Evolutionary conservation across 2,329 filamentous ascomycete species (phyloP).

Genomic region (Grosmannia clavigera): DNA sequence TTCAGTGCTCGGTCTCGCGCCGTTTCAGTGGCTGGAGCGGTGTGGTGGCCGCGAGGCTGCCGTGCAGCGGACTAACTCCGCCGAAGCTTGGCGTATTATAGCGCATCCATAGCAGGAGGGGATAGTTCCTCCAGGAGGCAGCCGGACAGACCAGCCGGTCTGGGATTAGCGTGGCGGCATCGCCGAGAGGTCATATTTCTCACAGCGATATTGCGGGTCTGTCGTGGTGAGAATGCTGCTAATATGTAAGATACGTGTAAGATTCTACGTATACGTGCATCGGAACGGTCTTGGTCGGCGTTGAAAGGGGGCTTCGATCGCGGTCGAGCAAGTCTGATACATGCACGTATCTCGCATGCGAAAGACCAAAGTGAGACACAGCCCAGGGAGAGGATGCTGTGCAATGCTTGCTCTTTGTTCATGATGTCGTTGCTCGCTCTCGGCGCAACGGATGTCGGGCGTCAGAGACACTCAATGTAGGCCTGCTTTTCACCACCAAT

Average conservation of each 20-base stretch:
- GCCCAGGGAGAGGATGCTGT: no score
- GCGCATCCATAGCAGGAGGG: neutral
- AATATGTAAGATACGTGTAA: neutral
- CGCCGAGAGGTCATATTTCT: conserved; percentile 1
- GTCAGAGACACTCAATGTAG: no score
- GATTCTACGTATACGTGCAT: neutral
- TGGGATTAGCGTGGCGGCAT: conserved; percentile 1
- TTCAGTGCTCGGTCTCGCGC: neutral
- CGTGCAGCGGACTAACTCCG: neutral
- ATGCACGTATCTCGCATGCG: no score
- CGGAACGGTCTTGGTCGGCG: no score
- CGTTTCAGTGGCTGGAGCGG: neutral
- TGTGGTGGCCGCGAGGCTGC: neutral
- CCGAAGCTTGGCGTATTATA: neutral
- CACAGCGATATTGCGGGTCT: neutral
- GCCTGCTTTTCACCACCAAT: neutral
- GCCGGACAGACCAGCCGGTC: neutral
- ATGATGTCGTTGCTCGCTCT: neutral
- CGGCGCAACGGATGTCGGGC: neutral
- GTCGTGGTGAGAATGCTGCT: neutral
- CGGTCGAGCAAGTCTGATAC: no score
- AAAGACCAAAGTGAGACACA: no score
- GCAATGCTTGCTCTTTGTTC: neutral
- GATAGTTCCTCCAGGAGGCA: neutral
- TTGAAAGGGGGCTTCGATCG: no score